A percentile compares a stretch with the other conserved stretches of the same genome.
These are phyloP conservation scores for Claviceps africana DNA, from an alignment of 2,329 filamentous ascomycete species.

Conservation along the genomic window DNA sequence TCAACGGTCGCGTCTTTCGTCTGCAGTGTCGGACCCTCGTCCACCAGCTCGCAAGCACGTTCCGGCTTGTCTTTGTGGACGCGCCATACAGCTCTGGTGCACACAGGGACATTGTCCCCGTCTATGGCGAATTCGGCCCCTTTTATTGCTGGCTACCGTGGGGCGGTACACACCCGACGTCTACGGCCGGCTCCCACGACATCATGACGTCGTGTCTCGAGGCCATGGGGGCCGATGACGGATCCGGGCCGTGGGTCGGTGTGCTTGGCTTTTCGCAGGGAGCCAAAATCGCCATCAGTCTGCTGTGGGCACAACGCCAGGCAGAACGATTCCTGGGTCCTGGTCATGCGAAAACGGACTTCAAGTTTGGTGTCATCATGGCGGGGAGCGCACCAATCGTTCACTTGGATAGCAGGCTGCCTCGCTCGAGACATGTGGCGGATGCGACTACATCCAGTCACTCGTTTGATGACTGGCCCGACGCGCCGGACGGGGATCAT, in stretches of 20 bases:
- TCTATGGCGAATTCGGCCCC: slow-evolving; percentile 52
- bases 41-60: slow-evolving; percentile 35
- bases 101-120: slow-evolving; percentile 46
- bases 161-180: slow-evolving; percentile 31
- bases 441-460: slow-evolving; percentile 12
- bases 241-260: slow-evolving; percentile 43
- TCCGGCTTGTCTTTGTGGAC: slow-evolving; percentile 60
- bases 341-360: slow-evolving; percentile 5
- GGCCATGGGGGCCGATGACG: slow-evolving; percentile 41
- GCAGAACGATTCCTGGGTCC: background rate
- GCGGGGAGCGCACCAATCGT: slow-evolving; percentile 20
- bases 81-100: slow-evolving; percentile 50
- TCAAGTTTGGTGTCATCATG: slow-evolving; percentile 23
- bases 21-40: slow-evolving; percentile 47
- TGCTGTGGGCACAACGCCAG: slow-evolving; percentile 46
- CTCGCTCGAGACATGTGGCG: slow-evolving; percentile 34
- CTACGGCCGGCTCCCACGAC: slow-evolving; percentile 28
- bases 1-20: slow-evolving; percentile 56
- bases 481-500: slow-evolving; percentile 29
- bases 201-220: slow-evolving; percentile 25
- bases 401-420: slow-evolving; percentile 25
- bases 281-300: slow-evolving; percentile 44
- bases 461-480: slow-evolving; percentile 24
- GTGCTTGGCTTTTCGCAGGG: slow-evolving; percentile 55
- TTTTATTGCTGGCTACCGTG: slow-evolving; percentile 51